Conservation (phyloP, 2,329 filamentous ascomycete genomes). For the Clarireedia monteithiana region DNA sequence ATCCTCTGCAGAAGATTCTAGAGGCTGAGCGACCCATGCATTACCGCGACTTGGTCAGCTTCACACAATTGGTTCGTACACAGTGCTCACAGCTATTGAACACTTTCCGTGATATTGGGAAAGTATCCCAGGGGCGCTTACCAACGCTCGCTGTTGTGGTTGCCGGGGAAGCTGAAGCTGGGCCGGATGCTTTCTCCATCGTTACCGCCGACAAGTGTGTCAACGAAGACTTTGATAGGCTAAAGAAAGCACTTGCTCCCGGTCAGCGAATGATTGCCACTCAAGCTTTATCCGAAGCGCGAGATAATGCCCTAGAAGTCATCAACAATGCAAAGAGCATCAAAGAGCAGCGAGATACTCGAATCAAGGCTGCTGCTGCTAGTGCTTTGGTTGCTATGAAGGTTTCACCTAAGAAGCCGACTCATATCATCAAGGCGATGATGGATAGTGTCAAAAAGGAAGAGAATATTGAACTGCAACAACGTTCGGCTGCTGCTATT, state of each 20-base stretch:
- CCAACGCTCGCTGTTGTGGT: constrained; percentile 83
- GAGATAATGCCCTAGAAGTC: constrained; percentile 58
- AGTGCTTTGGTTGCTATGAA: constrained; percentile 84
- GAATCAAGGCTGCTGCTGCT: constrained; percentile 79
- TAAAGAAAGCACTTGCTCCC: constrained; percentile 84
- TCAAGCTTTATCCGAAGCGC: constrained; percentile 71
- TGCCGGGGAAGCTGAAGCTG: constrained; percentile 86
- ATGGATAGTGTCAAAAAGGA: constrained; percentile 98
- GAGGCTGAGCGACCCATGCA: constrained; percentile 73
- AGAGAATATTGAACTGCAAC: constrained; percentile 82
- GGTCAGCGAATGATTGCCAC: constrained; percentile 79
- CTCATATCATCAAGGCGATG: constrained; percentile 85
- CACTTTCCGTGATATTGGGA: constrained; percentile 85
- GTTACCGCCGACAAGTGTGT: constrained; percentile 82
- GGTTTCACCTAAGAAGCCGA: constrained; percentile 86
- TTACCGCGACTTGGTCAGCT: constrained; percentile 86
- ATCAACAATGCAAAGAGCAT: constrained; percentile 73
- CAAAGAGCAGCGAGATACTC: constrained; percentile 76
- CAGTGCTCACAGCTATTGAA: constrained; percentile 88
- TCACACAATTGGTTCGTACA: constrained; percentile 79
- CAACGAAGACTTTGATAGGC: constrained; percentile 72
- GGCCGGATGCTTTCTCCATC: constrained; percentile 86
- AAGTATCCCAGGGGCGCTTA: constrained; percentile 66
- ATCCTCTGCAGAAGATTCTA: constrained; percentile 64
- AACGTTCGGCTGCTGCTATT: constrained; percentile 77